Base-by-base conservation (phyloP, 179 eudicot species). In the Silene coronaria region DNA sequence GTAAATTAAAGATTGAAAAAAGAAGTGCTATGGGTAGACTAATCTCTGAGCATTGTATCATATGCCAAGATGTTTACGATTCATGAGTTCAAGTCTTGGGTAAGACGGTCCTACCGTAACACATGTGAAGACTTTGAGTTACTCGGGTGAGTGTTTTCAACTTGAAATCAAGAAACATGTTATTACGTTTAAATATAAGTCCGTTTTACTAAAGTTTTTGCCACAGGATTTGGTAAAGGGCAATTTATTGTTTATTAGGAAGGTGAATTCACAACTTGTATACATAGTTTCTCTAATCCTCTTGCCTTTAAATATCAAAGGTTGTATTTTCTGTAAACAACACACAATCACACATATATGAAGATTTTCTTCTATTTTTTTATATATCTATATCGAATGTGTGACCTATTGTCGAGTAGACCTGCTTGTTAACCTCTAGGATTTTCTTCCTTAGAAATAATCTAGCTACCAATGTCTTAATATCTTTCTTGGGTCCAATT, bases 11-110 rank as follows among this genome's bases (percentile, higher is more conserved):
- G 60, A 90, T 90, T 27, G 89, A 89, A 77, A 76, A 87, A 28
- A 89, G 84, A 28, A 88, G 97, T 72, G 71, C 87, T 6, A 70
- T 90, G 6, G 87, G 79, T 9, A 83, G 73, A 77, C 70, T 92
- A 42, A 68, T 92, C 36, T 80, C 86, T 30, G 76, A 75, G 51
- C 76, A 78, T 59, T 89, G 91, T 82, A 74, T 90, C n/a, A 70
- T 85, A 5, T 86, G 92, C 78, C 67, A 75, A 45, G 66, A 79
- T 73, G 59, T 81, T 57, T 84, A 84, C 9, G 74, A 26, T 13
- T 13, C 36, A n/a, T 60, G 22, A 71, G 38, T 30, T 19, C 7
- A 38, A 67, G 28, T 19, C 26, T 68, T 26, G 0, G n/a, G 22
- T 68, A 21, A 48, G 36, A 70, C 36, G n/a, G 38, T 48, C 11